Percentiles rank a stretch among this genome's conserved stretches.
Conservation (phyloP, 345 rosid species). For the Trapa bicornis region DNA sequence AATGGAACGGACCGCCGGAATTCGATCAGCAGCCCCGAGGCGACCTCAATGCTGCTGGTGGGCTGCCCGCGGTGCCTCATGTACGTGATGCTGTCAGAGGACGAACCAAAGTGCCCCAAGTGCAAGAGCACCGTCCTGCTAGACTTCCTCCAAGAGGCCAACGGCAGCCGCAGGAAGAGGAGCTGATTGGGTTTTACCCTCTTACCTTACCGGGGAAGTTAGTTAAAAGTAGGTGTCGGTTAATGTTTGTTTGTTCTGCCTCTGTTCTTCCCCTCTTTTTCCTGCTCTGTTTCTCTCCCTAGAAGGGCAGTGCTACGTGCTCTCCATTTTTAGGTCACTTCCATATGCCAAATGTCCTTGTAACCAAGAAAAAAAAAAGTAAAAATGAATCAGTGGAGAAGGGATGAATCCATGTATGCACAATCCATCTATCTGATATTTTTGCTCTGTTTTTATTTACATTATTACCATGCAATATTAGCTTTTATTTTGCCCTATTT, state of each 20-base stretch:
- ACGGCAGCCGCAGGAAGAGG: slow-evolving; percentile 20
- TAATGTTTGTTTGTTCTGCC: background rate
- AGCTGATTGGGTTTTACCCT: slow-evolving; percentile 7
- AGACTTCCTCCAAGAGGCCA: slow-evolving; percentile 49
- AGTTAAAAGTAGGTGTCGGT: slow-evolving; percentile 1
- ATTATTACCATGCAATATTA: slow-evolving; percentile 16
- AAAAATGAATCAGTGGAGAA: background rate
- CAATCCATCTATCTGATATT: no score
- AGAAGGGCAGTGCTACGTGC: slow-evolving; percentile 38
- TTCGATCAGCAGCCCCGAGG: slow-evolving; percentile 61
- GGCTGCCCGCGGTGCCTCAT: slow-evolving; percentile 88
- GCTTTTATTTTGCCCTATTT: no score
- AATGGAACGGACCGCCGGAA: slow-evolving; percentile 24
- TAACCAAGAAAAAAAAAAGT: background rate
- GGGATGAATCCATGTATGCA: background rate
- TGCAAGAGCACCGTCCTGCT: slow-evolving; percentile 89
- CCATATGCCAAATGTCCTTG: background rate
- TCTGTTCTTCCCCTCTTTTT: background rate
- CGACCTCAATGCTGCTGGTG: slow-evolving; percentile 81
- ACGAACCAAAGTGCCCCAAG: slow-evolving; percentile 71
- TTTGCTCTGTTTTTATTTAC: slow-evolving; percentile 11
- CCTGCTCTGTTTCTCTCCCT: background rate
- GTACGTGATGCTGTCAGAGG: slow-evolving; percentile 87
- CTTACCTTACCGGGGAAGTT: slow-evolving; percentile 3
- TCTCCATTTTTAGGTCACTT: slow-evolving; percentile 34